Evolutionary conservation across 306 rosid genomes (phyloP).

Genomic region (Betula pendula): DNA sequence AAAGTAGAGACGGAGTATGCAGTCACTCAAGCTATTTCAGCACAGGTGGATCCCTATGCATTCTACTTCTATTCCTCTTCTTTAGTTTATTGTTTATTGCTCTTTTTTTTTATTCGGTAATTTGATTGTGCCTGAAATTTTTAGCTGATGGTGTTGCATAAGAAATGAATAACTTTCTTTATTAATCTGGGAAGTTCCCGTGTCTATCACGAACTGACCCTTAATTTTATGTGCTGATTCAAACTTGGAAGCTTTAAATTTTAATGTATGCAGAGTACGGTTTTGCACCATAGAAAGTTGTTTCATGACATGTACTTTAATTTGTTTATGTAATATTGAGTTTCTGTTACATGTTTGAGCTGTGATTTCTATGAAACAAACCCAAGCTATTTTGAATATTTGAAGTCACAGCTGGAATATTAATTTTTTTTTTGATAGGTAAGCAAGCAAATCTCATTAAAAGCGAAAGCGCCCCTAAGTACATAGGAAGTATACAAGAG

Average conservation of each 20-base stretch:
- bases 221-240: conserved; percentile 6
- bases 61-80: conserved; percentile 7
- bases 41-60: conserved; percentile 57
- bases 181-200: conserved; percentile 2
- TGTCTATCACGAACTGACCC: conserved; percentile 1
- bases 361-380: not conserved
- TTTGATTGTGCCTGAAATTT: conserved; percentile 9
- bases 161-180: not conserved
- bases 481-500: no score
- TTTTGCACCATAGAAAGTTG: not conserved
- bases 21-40: conserved; percentile 81
- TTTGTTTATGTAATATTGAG: not conserved
- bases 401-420: no score
- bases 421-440: no score
- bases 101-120: not conserved
- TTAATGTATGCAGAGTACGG: not conserved
- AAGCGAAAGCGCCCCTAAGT: no score
- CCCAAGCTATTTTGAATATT: no score
- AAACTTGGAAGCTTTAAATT: not conserved
- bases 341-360: not conserved
- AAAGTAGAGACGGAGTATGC: conserved; percentile 75
- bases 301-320: not conserved
- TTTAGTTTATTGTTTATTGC: not conserved
- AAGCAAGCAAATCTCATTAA: no score
- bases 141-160: not conserved